Evolutionary conservation across 306 rosid species (phyloP).

Genomic region (Fragaria nilgerrensis): DNA sequence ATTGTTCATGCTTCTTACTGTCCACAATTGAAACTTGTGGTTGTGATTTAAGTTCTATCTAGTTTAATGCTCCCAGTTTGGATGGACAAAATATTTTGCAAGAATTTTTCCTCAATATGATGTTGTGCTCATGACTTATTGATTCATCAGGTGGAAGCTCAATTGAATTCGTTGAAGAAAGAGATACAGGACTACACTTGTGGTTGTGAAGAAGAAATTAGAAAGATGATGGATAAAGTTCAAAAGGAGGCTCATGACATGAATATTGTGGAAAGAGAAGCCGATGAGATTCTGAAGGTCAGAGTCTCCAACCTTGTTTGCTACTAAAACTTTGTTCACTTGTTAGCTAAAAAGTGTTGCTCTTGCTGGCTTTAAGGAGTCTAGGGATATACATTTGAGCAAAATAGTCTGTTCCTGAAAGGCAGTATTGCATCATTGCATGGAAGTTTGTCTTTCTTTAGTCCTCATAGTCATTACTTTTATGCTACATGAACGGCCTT

Average conservation of each 20-base stretch:
- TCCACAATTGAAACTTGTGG: not conserved
- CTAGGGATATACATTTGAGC: not conserved
- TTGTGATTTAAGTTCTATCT: not conserved
- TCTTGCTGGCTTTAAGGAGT: not conserved
- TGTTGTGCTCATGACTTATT: constrained; percentile 3
- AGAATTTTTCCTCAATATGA: not conserved
- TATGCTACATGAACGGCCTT: not conserved
- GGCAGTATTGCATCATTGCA: not conserved
- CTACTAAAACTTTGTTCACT: not conserved
- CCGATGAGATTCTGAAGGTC: constrained; percentile 69
- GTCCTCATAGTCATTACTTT: not conserved
- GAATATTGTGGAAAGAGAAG: constrained; percentile 65
- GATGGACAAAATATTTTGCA: not conserved
- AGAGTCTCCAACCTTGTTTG: constrained; percentile 3
- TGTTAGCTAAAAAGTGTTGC: not conserved
- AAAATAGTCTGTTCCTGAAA: not conserved
- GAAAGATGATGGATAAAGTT: constrained; percentile 55
- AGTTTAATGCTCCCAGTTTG: not conserved
- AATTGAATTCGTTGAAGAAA: constrained; percentile 43
- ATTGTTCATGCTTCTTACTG: not conserved
- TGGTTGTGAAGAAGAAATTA: constrained; percentile 52
- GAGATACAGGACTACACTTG: constrained; percentile 52
- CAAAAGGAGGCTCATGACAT: constrained; percentile 48
- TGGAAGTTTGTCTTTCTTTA: not conserved
- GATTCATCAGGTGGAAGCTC: constrained; percentile 58